Evolutionary conservation across 768 basidiomycete genomes (phyloP).

Genomic region (Amanita exitialis): DNA sequence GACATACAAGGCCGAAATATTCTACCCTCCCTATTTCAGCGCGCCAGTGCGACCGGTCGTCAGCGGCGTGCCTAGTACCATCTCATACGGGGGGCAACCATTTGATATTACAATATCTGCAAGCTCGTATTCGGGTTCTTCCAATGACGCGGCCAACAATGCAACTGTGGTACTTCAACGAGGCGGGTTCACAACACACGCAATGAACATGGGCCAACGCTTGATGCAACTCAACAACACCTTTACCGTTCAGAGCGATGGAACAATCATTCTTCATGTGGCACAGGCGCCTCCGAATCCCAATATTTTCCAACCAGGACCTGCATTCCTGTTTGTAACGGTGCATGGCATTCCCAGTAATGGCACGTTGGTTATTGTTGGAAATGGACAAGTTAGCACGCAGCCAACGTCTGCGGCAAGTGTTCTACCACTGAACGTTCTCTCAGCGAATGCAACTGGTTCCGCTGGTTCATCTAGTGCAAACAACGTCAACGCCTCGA

Average conservation of each 20-base stretch:
- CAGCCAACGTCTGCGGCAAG: conserved; percentile 44
- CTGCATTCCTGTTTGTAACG: conserved; percentile 73
- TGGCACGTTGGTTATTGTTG: conserved; percentile 68
- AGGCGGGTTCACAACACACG: conserved; percentile 79
- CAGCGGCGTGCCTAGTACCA: conserved; percentile 54
- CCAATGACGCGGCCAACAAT: conserved; percentile 64
- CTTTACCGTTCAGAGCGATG: conserved; percentile 71
- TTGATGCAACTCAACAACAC: conserved; percentile 76
- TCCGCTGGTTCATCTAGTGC: conserved; percentile 16
- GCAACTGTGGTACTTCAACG: conserved; percentile 72
- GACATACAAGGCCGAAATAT: conserved; percentile 74
- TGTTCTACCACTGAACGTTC: conserved; percentile 40
- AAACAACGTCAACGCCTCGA: conserved; percentile 5
- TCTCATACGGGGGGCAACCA: conserved; percentile 74
- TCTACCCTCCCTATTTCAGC: conserved; percentile 87
- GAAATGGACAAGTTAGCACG: conserved; percentile 64
- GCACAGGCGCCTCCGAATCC: conserved; percentile 78
- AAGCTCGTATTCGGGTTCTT: conserved; percentile 53
- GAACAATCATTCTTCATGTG: conserved; percentile 70
- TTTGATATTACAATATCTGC: conserved; percentile 71
- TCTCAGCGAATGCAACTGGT: conserved; percentile 32
- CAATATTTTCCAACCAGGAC: conserved; percentile 84
- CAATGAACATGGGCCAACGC: conserved; percentile 85
- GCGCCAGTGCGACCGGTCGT: conserved; percentile 60
- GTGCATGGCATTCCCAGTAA: conserved; percentile 80